Base-by-base conservation (phyloP, 495 filamentous ascomycete species). In the Arthonia radiata region DNA sequence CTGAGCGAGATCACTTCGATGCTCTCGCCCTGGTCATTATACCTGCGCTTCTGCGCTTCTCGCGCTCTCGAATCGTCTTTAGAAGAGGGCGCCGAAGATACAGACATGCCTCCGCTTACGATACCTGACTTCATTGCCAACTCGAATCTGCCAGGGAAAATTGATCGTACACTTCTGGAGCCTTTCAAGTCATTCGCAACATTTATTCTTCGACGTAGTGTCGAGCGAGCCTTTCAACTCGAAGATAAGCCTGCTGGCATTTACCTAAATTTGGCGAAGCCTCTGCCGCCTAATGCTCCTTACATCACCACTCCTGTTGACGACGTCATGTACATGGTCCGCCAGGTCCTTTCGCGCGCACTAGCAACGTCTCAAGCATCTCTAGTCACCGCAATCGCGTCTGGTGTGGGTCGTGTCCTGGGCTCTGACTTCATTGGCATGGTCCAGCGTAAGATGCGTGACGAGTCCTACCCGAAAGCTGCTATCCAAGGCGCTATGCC, bases 291-390 rank as follows among this genome's bases (percentile, higher is more conserved):
- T 1, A 78, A 81, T 39, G 64, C 79, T 6, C 86, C 86, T 6
- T 89, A 74, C 37, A 91, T 97, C 39, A 83, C 81, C 27, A 89
- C 81, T 0, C 79, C 86, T 1, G 82, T 97, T 5, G 86, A 94
- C 53, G 86, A 90, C 48, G 82, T 94, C 30, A 94, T 94, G 89
- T 97, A 93, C 51, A 91, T 93, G 35, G 79, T 91, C 41, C 83
- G 89, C 42, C 74, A 82, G 26, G 71, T 92, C 22, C 56, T 94
- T 21, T 70, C 79, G 26, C 71, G 80, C 32, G 71, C 80, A 4
- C 57, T 94, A 23, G 66, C 75, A 1, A 94, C 86, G 4, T 78
- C 76, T 0, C 81, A 92, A 41, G 50, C 64, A 28, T 54, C 58
- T 4, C 68, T 92, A 12, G 56, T 83, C 13, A 64, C 62, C 28